Evolutionary conservation across 495 filamentous ascomycete species (phyloP).

Genomic region (Tuber calosporum): DNA sequence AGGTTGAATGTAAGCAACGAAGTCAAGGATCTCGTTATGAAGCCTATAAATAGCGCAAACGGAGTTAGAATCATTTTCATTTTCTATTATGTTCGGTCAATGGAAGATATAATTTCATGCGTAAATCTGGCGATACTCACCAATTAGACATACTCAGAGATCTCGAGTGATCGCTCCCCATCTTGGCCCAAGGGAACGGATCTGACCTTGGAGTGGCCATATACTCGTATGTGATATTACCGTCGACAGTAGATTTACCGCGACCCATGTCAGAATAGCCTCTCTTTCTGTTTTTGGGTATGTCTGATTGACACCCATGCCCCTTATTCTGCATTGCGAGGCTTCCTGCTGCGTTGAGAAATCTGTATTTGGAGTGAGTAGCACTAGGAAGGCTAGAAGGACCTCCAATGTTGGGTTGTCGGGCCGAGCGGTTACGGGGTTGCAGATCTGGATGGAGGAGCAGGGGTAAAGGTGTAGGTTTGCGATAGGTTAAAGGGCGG

Average conservation of each 20-base stretch:
- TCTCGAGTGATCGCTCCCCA: slow-evolving; percentile 50
- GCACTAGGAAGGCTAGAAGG: not conserved
- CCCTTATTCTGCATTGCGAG: not conserved
- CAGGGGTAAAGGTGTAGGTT: not conserved
- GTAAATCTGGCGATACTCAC: slow-evolving; percentile 43
- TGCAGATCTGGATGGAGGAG: not conserved
- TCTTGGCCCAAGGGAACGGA: slow-evolving; percentile 41
- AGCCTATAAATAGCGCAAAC: slow-evolving; percentile 48
- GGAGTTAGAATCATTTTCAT: not conserved
- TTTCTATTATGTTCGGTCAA: slow-evolving; percentile 4
- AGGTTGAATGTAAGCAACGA: slow-evolving; percentile 74
- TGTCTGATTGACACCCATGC: slow-evolving; percentile 7
- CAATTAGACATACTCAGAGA: slow-evolving; percentile 47
- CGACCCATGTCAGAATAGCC: slow-evolving; percentile 29
- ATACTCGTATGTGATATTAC: slow-evolving; percentile 53
- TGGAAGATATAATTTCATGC: not conserved
- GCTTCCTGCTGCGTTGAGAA: not conserved
- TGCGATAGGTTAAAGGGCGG: slow-evolving; percentile 1
- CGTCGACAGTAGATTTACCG: slow-evolving; percentile 50
- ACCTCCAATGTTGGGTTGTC: not conserved
- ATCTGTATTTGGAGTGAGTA: not conserved
- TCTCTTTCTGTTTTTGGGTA: slow-evolving; percentile 33
- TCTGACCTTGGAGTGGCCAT: slow-evolving; percentile 10
- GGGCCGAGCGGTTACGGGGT: not conserved
- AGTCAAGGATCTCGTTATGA: slow-evolving; percentile 81